Evolutionary conservation across 2,329 filamentous ascomycete genomes (phyloP).

Genomic region (Aureobasidium sp.): DNA sequence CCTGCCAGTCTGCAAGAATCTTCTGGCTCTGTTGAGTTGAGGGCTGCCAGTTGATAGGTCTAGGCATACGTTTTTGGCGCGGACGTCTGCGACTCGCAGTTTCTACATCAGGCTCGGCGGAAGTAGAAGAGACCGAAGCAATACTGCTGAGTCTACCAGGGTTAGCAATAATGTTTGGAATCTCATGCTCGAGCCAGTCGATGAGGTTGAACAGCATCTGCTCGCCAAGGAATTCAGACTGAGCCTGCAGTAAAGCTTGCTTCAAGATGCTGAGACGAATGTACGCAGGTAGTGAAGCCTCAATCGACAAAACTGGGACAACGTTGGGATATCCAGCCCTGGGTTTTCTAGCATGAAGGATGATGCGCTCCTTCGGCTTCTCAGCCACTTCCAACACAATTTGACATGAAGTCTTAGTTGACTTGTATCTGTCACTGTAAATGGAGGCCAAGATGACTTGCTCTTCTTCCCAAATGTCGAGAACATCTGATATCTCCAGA

Average conservation of each 20-base stretch:
- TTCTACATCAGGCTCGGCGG: slow-evolving; percentile 36
- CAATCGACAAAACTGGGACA: slow-evolving; percentile 63
- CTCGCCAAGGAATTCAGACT: slow-evolving; percentile 66
- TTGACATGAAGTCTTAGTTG: slow-evolving; percentile 51
- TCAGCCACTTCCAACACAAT: slow-evolving; percentile 55
- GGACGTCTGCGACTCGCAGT: slow-evolving; percentile 9
- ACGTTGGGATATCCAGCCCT: slow-evolving; percentile 62
- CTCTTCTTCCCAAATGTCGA: slow-evolving; percentile 75
- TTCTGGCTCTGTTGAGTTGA: slow-evolving; percentile 53
- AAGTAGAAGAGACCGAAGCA: slow-evolving; percentile 61
- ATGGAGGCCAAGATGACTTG: slow-evolving; percentile 77
- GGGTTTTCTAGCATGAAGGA: slow-evolving; percentile 63
- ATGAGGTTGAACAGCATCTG: slow-evolving; percentile 86
- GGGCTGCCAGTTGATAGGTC: slow-evolving; percentile 57
- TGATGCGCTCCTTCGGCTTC: slow-evolving; percentile 38
- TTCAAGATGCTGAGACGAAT: slow-evolving; percentile 85
- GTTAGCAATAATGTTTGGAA: slow-evolving; percentile 73
- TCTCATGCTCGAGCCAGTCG: slow-evolving; percentile 84
- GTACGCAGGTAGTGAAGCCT: slow-evolving; percentile 70
- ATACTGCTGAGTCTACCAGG: slow-evolving; percentile 82
- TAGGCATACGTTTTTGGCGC: slow-evolving; percentile 34
- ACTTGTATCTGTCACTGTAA: slow-evolving; percentile 65
- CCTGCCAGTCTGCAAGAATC: slow-evolving; percentile 58
- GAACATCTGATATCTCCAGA: slow-evolving; percentile 31
- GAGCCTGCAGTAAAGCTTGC: slow-evolving; percentile 64